Evolutionary conservation across 305 asterid genomes (phyloP), one percentile per base, ranked within the genome.

Genomic region (Fraxinus floribunda): DNA sequence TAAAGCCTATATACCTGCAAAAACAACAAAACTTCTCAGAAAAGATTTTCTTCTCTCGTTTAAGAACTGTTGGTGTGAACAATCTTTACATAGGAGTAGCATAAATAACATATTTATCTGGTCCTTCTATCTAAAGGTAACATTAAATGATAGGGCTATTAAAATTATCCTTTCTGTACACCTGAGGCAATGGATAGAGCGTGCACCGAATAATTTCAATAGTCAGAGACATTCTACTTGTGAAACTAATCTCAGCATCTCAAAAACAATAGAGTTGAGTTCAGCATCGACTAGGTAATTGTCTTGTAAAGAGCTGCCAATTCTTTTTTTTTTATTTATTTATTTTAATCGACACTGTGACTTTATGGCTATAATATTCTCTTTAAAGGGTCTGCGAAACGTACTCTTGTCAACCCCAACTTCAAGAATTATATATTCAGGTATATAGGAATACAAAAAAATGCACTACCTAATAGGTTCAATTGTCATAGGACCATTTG

Each of bases 1-100:
- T 92, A 91, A 36, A 91, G 97, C 84, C 84, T 91, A 89, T 93
- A 91, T 24, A 90, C 97, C 98, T 96, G 84, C 64, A 88, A 6
- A 75, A 24, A 83, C 26, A 35, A 82, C 46, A 72, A 70, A 68
- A 22, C 3, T 49, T 22, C 32, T 73, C 81, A 66, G 32, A 35
- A 7, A 71, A 16, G 8, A 57, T 57, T 57, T 20, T 5, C 10
- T 55, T 55, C n/a, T 55, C 18, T 55, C 64, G 5, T 52, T 52
- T 16, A 13, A 52, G 64, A 16, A 52, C n/a, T 52, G n/a, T n/a
- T 52, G 5, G 64, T n/a, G 64, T 52, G 22, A 13, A 52, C 64
- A 52, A 16, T 13, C 62, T 52, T 52, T 52, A 52, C 22, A 4
- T 22, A 52, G 64, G 22, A 52, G 5, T 44, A 11, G 5, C 60